Evolutionary conservation across 2,329 filamentous ascomycete genomes (phyloP).

Genomic region (Fusarium anthophilum): DNA sequence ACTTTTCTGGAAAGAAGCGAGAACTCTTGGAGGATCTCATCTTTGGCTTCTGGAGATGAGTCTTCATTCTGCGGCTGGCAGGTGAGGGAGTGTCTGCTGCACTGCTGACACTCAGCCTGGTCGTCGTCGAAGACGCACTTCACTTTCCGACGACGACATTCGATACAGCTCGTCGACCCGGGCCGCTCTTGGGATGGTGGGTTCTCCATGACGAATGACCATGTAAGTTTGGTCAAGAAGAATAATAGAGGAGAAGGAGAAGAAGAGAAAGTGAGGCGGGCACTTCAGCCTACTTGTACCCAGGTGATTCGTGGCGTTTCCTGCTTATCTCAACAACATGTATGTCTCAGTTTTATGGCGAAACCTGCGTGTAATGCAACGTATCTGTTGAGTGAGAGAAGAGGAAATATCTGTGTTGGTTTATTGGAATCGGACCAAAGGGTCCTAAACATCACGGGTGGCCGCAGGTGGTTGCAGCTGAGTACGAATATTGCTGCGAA

Average conservation of each 20-base stretch:
- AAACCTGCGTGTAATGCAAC: neutral
- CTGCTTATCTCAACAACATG: neutral
- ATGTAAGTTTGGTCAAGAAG: neutral
- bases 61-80: conserved; percentile 55
- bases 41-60: neutral
- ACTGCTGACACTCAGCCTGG: conserved; percentile 54
- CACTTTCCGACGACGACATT: conserved; percentile 60
- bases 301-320: neutral
- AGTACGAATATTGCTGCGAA: neutral
- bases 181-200: conserved; percentile 43
- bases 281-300: neutral
- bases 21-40: neutral
- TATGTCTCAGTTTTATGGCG: neutral
- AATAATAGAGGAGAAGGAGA: neutral
- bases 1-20: neutral
- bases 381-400: neutral
- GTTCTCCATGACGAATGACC: neutral
- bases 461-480: neutral
- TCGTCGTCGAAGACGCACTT: conserved; percentile 55
- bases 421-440: neutral
- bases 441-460: neutral
- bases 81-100: conserved; percentile 53
- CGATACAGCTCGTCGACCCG: conserved; percentile 48
- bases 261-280: neutral
- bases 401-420: neutral